Base-by-base conservation (phyloP, 805 yeast genomes). In the Debaryomyces maramus region DNA sequence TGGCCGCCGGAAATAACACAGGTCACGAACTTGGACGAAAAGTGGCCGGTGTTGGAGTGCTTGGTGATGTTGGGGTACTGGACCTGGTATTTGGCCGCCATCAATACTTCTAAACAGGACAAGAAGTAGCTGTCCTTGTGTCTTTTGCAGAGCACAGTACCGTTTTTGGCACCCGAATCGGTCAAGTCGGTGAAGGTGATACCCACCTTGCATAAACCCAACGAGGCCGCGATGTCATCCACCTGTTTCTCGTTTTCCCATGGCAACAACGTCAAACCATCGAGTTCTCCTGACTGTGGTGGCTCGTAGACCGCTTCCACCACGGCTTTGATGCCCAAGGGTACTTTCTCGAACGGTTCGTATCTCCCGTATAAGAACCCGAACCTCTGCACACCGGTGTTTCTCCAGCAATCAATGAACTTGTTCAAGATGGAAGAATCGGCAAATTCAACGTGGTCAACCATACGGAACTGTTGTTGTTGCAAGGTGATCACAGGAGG, bases 271-370 rank as follows among this genome's bases (percentile, higher is more conserved):
- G 88, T 76, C 15, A 93, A 53, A 0, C 98, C 97, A 62, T 93
- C 99, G 36, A 78, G 75, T 51, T 85, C 95, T 49, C 85, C 90
- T 2, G 73, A 67, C 61, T 93, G 99, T 6, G 95, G 85, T 0
- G 97, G 95, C 58, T 93, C 99, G 62, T 85, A 88, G 17, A 93
- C 88, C 2, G 95, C 91, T 53, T 91, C 93, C 1, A 93, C 97
- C 31, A 85, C 87, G 1, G 96, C 97, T 60, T 90, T 91, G 40
- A 89, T 82, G 1, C 99, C 99, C 19, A 93, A 67, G 1, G 99
- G 99, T 1, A 86, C 93, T 51, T 82, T 75, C 20, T 84, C 89
- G 56, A 88, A 90, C 32, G 66, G 66, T 49, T 80, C 85, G 58
- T 90, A 93, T 5, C 75, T 69, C 6, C 99, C 99, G 52, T 88